Base-by-base conservation (phyloP, 257 asterid species). In the Primulina tabacum region DNA sequence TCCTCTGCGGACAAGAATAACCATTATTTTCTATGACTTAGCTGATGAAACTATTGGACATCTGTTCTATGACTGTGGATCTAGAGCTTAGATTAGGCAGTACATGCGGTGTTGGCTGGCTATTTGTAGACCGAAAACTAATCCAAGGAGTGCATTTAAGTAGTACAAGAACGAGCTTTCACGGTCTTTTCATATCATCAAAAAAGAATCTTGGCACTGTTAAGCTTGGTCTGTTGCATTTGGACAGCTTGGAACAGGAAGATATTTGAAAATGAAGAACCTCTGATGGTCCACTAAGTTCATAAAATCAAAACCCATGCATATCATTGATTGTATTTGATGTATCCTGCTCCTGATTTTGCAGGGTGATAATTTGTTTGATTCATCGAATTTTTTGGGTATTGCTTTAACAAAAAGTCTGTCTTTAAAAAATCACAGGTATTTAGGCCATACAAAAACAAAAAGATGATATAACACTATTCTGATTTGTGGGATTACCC, bases 401-500 rank as follows among this genome's bases (percentile, higher is more conserved):
- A 43, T 43, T 12, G 5, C 55, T 40, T 50, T 43, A 43, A 43
- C 6, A 50, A 43, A 43, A 43, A 3, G 17, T 10, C 3, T 38
- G 16, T 14, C n/a, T 43, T 43, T 11, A 43, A 3, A 38, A 43
- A 12, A 43, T 43, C n/a, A 43, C 53, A 43, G 6, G 53, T n/a
- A 43, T 11, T 43, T 43, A 43, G 17, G 18, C n/a, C 14, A 43
- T 43, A 43, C 17, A 12, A 38, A 2, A 38, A 38, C 6, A 43
- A 50, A 16, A 50, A 50, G 18, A 50, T 50, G 20, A 50, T 50
- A 50, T 17, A 50, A 17, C 57, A 50, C 2, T 50, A 50, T 50
- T 50, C 20, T 50, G 21, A 50, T 14, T 16, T 50, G 57, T 16
- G 76, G 57, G 71, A 75, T 53, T 85, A 88, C 97, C 93, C 83